Conservation (phyloP, 768 basidiomycete species). For the Trametes sanguinea region DNA sequence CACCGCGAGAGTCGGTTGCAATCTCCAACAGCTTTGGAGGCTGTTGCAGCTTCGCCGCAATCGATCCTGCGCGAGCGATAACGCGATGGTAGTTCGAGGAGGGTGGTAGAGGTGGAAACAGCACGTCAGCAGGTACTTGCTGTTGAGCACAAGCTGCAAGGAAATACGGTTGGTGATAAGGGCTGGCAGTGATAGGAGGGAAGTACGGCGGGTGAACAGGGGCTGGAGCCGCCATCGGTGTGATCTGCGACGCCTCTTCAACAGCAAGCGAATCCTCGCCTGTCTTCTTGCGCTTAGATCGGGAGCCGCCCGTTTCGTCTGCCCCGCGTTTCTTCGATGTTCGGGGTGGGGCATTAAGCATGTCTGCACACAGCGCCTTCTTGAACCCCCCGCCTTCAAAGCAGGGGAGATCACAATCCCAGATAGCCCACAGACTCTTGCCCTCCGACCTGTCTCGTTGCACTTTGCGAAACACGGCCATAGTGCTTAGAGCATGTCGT, state of each 20-base stretch:
- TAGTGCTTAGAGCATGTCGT: constrained; percentile 93
- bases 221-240: constrained; percentile 22
- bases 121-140: constrained; percentile 59
- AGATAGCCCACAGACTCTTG: constrained; percentile 86
- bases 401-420: constrained; percentile 78
- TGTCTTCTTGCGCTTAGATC: constrained; percentile 35
- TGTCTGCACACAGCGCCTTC: constrained; percentile 52
- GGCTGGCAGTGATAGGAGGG: constrained; percentile 38
- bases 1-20: neutral
- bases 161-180: constrained; percentile 77
- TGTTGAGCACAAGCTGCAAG: constrained; percentile 53
- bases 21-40: neutral
- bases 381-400: constrained; percentile 84
- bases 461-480: constrained; percentile 86
- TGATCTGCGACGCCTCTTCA: constrained; percentile 8
- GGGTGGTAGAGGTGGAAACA: constrained; percentile 74
- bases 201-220: constrained; percentile 34
- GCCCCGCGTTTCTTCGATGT: constrained; percentile 41
- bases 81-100: constrained; percentile 43
- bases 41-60: constrained; percentile 2
- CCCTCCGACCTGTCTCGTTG: constrained; percentile 76
- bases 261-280: constrained; percentile 14
- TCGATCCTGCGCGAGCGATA: constrained; percentile 11
- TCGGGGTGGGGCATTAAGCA: constrained; percentile 39
- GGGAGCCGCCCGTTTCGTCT: constrained; percentile 25